Base-by-base conservation (phyloP, 495 filamentous ascomycete species). In the Trichoderma asperelloides region DNA sequence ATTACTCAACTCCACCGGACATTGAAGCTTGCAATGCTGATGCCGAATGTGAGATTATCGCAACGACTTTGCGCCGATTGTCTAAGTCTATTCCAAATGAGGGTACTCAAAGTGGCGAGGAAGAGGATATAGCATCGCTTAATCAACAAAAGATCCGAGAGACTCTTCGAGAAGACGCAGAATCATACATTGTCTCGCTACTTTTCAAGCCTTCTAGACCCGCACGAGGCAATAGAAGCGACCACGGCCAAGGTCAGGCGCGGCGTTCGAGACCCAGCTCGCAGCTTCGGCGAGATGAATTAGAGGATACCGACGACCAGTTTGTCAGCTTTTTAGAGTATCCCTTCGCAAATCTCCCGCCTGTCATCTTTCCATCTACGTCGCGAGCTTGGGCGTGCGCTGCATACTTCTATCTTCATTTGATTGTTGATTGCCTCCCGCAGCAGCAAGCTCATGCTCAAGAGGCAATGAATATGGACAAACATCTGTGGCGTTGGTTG, bases 11-110 rank as follows among this genome's bases (percentile, higher is more conserved):
- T 7, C 62, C 69, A 5, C 72, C 68, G 6, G 47, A 64, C 40
- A 21, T 72, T 6, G 69, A 72, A 63, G 71, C 69, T 8, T 74
- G 72, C 51, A 72, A 72, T 40, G 68, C 69, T 7, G 70, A 74
- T 49, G 66, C 69, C 3, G 69, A 72, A 40, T 70, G 64, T 21
- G 66, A 68, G 11, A 67, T 72, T 4, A 64, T 72, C n/a, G 47
- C 68, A 65, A 72, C 67, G 55, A 67, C 70, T 1, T 69, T 74
- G 15, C 65, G 69, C 0, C 68, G 69, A 11, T 67, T 72, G 2
- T 45, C 41, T 18, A 16, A 3, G 9, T 18, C 11, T 16, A 3
- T 6, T 8, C 9, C 9, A 43, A 2, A 16, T 43, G 3, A 12
- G 15, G 11, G 15, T 43, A 2, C 41, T 16, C 13, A 45, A 6